Base-by-base conservation (phyloP, 106 monocot genomes). In the Narthecium ossifragum region DNA sequence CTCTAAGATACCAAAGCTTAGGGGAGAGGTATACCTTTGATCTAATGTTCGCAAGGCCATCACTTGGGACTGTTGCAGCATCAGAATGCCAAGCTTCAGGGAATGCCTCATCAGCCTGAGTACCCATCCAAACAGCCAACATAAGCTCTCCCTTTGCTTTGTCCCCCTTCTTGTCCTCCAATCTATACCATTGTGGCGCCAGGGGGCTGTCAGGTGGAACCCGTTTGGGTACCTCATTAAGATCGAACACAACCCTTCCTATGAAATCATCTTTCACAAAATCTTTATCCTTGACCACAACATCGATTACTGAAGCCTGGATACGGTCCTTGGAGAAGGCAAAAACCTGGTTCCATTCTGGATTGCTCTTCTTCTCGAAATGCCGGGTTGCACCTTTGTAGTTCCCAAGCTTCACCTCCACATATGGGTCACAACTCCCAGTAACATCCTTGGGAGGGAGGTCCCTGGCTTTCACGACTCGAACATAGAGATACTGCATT, bases 351-450 rank as follows among this genome's bases (percentile, higher is more conserved):
- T n/a, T n/a, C n/a, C n/a, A n/a, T n/a, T n/a, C n/a, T n/a, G 82
- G 73, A 20, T 46, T 69, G 17, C 69, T 70, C 64, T 67, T 68
- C 73, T 73, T 72, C 60, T 82, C 82, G 13, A 65, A 73, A 54
- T 82, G 69, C 5, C 65, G 55, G 8, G 82, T 82, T 2, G 73
- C 57, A 33, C 77, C 82, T 20, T 69, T 73, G 73, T 77, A 77
- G 55, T 82, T 82, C 4, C 82, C 82, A 25, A n/a, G n/a, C n/a
- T n/a, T n/a, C n/a, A n/a, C n/a, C n/a, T n/a, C n/a, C n/a, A n/a
- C n/a, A n/a, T n/a, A 82, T 69, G 82, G 77, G 29, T 73, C 69
- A n/a, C 67, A 68, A 12, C 79, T 64, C 8, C 79, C 79, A 30
- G 65, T 66, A 25, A 69, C 15, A n/a, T 24, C 33, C 8, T 46